Evolutionary conservation across 139 green algal species (phyloP).

Genomic region (Volvox africanus): DNA sequence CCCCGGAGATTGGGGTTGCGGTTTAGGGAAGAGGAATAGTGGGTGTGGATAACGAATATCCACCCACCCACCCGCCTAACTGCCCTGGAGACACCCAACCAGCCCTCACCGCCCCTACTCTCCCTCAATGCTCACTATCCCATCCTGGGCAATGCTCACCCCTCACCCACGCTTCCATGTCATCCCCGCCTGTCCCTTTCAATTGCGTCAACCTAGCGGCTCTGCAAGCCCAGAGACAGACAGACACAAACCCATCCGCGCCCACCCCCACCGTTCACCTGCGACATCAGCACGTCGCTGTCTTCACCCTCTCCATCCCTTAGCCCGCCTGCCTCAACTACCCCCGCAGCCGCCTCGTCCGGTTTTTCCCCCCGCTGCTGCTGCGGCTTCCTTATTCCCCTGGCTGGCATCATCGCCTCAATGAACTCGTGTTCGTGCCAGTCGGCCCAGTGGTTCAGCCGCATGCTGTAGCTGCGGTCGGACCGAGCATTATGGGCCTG

Average conservation of each 20-base stretch:
- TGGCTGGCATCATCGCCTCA: slow-evolving; percentile 35
- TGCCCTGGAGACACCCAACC: too few species aligned
- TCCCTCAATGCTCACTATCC: too few species aligned
- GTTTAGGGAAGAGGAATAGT: too few species aligned
- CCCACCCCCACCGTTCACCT: background rate
- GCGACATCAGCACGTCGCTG: background rate
- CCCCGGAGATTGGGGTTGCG: too few species aligned
- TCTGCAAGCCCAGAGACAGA: too few species aligned
- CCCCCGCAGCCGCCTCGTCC: background rate
- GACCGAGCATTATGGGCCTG: slow-evolving; percentile 49
- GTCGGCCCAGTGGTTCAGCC: slow-evolving; percentile 53
- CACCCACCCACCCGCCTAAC: too few species aligned
- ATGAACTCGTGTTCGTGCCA: slow-evolving; percentile 47
- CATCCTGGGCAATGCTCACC: too few species aligned
- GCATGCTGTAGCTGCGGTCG: slow-evolving; percentile 34
- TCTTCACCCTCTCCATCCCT: background rate
- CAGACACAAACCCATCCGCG: background rate
- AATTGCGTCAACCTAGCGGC: too few species aligned
- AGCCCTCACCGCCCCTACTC: too few species aligned
- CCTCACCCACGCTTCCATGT: too few species aligned
- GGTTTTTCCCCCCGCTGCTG: background rate
- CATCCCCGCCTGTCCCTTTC: too few species aligned
- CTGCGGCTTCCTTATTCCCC: background rate
- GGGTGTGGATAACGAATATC: too few species aligned
- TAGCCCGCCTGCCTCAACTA: background rate